These are phyloP conservation scores for Microstegium vimineum DNA, from an alignment of 176 grass and related monocot genomes.

Conservation along the genomic window DNA sequence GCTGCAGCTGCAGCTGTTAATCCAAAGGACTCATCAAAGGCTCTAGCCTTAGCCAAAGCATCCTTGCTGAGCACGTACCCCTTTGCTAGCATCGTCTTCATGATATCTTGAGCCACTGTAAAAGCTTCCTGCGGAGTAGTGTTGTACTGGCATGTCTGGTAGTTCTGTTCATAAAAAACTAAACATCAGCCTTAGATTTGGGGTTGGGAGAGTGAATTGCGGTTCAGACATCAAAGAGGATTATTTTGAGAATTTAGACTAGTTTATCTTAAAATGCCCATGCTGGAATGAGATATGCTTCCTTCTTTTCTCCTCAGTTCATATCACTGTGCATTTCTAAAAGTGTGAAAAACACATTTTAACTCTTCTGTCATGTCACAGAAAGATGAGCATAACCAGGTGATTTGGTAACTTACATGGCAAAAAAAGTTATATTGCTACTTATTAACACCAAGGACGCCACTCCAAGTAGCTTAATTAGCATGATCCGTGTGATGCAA, in stretches of 20 bases:
- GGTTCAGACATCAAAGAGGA: neutral
- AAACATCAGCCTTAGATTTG: slow-evolving; percentile 14
- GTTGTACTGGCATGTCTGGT: slow-evolving; percentile 54
- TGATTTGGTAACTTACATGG: neutral
- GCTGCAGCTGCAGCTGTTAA: slow-evolving; percentile 63
- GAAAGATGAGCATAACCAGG: neutral
- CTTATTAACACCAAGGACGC: neutral
- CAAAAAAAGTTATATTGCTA: neutral
- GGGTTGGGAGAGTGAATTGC: neutral
- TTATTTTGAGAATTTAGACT: neutral
- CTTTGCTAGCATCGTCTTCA: slow-evolving; percentile 73
- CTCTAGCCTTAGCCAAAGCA: slow-evolving; percentile 78
- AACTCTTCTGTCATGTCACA: neutral
- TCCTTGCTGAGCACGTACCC: slow-evolving; percentile 89
- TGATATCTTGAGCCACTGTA: slow-evolving; percentile 78
- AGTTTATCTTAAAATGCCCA: neutral
- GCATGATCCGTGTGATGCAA: neutral
- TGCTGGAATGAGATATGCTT: neutral
- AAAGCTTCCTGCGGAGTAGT: slow-evolving; percentile 69
- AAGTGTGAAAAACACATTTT: neutral
- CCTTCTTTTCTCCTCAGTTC: neutral
- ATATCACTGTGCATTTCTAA: neutral
- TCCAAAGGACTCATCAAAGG: slow-evolving; percentile 75
- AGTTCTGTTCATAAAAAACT: slow-evolving; percentile 35
- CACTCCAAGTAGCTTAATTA: neutral